Conservation (phyloP, 768 basidiomycete genomes). For the Boletus pseudo-olivaceus region DNA sequence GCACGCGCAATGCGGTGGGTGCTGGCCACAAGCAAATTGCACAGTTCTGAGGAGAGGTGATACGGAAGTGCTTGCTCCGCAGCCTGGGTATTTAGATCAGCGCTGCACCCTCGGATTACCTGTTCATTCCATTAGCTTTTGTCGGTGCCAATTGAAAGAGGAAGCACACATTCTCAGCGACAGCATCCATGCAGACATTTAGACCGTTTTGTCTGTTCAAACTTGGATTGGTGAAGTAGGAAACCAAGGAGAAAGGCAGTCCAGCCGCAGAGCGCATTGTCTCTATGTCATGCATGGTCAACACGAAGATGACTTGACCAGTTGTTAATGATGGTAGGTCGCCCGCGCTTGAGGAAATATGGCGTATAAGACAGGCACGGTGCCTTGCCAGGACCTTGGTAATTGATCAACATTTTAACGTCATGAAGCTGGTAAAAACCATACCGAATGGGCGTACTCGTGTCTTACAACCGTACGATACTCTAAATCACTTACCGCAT, state of each 20-base stretch:
- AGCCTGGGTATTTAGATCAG: slow-evolving; percentile 68
- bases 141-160: background rate
- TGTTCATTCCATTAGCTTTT: slow-evolving; percentile 28
- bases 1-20: slow-evolving; percentile 82
- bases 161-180: slow-evolving; percentile 72
- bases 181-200: slow-evolving; percentile 75
- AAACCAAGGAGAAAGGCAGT: slow-evolving; percentile 73
- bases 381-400: slow-evolving; percentile 68
- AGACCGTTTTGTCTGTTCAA: slow-evolving; percentile 70
- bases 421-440: slow-evolving; percentile 17
- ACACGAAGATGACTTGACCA: slow-evolving; percentile 81
- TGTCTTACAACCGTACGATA: slow-evolving; percentile 88
- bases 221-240: slow-evolving; percentile 85
- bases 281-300: slow-evolving; percentile 87
- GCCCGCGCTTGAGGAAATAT: slow-evolving; percentile 59
- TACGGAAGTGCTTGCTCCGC: slow-evolving; percentile 75
- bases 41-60: slow-evolving; percentile 68
- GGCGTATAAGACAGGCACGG: slow-evolving; percentile 56
- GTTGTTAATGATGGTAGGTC: slow-evolving; percentile 74
- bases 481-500: slow-evolving; percentile 85
- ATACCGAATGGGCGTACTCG: slow-evolving; percentile 75
- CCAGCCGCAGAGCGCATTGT: slow-evolving; percentile 79
- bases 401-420: background rate
- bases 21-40: slow-evolving; percentile 68
- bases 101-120: slow-evolving; percentile 77